Base-by-base conservation (phyloP, 805 yeast genomes). In the Jamesozyma gamospora region DNA sequence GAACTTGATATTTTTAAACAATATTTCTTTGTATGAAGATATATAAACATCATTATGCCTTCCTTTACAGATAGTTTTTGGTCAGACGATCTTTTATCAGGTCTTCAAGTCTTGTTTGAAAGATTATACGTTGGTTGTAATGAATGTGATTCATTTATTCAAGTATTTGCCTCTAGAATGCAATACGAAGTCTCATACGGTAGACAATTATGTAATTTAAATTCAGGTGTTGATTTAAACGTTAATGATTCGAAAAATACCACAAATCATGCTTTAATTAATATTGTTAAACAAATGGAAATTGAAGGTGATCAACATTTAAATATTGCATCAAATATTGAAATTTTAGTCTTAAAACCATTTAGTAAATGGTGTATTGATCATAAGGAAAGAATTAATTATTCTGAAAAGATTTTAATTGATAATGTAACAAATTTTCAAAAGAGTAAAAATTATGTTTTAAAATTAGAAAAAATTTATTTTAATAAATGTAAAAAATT, bases 31-130 rank as follows among this genome's bases (percentile, higher is more conserved):
- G n/a, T n/a, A n/a, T n/a, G n/a, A n/a, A n/a, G n/a, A n/a, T n/a
- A n/a, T n/a, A n/a, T n/a, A n/a, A n/a, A n/a, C n/a, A n/a, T n/a
- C n/a, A n/a, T n/a, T n/a, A 57, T 58, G 63, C 56, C 74, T 8
- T 74, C 84, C 16, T 81, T 82, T 62, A 76, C 84, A 4, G 85
- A 80, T 49, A 74, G 78, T 49, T 82, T 82, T 62, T 82, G 94
- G 94, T 69, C 86, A 7, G 66, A 66, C 24, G 88, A 81, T 53
- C 76, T 78, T 52, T 62, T 67, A 12, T 62, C 70, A n/a, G 78
- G 83, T 28, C 59, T 72, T 35, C 64, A 68, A 37, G 60, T 64
- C 2, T 62, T 79, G 8, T 79, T 77, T 48, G 65, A 62, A 17
- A 72, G 73, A 46, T 63, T 79, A 32, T 64, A 69, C 43, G 72